Evolutionary conservation across 768 basidiomycete species (phyloP).

Genomic region (Mrakia hoshinonis): DNA sequence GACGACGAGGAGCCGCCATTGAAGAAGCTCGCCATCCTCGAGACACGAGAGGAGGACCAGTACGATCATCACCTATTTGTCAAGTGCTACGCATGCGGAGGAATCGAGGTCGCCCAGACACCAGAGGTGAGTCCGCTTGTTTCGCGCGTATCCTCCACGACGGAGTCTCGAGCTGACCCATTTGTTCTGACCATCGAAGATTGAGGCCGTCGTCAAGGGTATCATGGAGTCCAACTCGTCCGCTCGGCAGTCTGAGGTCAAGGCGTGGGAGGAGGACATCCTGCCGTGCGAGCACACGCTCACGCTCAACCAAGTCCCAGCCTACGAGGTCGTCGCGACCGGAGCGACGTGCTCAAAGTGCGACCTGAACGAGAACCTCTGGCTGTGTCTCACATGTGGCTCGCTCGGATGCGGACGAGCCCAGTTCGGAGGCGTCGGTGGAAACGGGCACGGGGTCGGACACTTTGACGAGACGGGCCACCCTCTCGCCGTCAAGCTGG

Average conservation of each 20-base stretch:
- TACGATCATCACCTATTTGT: conserved; percentile 60
- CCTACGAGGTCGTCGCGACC: conserved; percentile 47
- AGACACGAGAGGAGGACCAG: conserved; percentile 71
- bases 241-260: conserved; percentile 83
- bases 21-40: conserved; percentile 76
- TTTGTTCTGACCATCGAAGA: conserved; percentile 38
- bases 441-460: conserved; percentile 78
- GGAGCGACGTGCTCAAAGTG: conserved; percentile 75
- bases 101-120: conserved; percentile 28
- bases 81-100: conserved; percentile 68
- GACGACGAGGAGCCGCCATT: conserved; percentile 70
- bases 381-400: conserved; percentile 91
- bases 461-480: conserved; percentile 70
- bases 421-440: conserved; percentile 64
- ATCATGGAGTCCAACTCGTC: conserved; percentile 77
- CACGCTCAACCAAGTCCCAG: conserved; percentile 47
- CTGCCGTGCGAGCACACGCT: conserved; percentile 71
- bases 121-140: neutral
- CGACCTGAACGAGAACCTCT: conserved; percentile 80
- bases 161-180: conserved; percentile 12
- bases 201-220: conserved; percentile 53
- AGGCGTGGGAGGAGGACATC: conserved; percentile 97
- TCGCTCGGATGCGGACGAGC: conserved; percentile 78
- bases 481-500: conserved; percentile 79
- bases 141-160: neutral